These are phyloP conservation scores for Ganoderma sinense DNA, from an alignment of 1,284 basidiomycete species.

Conservation along the genomic window DNA sequence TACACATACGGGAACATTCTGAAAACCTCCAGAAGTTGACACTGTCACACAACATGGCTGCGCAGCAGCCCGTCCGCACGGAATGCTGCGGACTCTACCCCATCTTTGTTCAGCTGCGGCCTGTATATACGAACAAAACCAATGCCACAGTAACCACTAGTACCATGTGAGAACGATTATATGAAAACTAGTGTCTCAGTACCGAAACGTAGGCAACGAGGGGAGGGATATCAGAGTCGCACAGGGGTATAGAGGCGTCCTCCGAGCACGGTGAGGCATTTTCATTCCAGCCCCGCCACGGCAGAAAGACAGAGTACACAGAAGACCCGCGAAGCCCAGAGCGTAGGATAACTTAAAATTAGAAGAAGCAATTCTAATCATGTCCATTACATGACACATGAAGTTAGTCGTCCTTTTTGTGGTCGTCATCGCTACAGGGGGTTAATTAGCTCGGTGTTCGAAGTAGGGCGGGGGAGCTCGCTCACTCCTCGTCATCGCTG, in stretches of 20 bases:
- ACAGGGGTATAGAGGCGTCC: conserved; percentile 1
- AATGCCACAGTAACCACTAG: conserved; percentile 2
- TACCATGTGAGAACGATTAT: neutral
- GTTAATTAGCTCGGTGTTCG: neutral
- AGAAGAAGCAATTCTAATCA: conserved; percentile 28
- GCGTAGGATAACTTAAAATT: conserved; percentile 8
- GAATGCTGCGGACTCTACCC: neutral
- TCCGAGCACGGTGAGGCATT: conserved; percentile 16
- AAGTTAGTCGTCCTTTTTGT: conserved; percentile 34
- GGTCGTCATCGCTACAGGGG: conserved; percentile 20
- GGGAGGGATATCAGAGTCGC: conserved; percentile 4
- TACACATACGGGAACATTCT: neutral
- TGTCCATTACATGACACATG: conserved; percentile 22
- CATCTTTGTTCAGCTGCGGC: conserved; percentile 1
- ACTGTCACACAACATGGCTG: neutral
- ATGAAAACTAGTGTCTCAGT: conserved; percentile 1
- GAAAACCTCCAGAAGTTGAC: neutral
- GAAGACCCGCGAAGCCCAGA: conserved; percentile 6
- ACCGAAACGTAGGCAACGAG: neutral
- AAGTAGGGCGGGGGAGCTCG: conserved; percentile 6
- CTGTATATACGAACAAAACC: conserved; percentile 2
- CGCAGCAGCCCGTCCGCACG: neutral
- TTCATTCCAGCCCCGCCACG: conserved; percentile 17
- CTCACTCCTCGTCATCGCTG: conserved; percentile 84
- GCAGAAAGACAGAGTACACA: conserved; percentile 7